These are phyloP conservation scores for Niveomyces coronatus DNA, from an alignment of 2,329 filamentous ascomycete genomes.

Conservation along the genomic window DNA sequence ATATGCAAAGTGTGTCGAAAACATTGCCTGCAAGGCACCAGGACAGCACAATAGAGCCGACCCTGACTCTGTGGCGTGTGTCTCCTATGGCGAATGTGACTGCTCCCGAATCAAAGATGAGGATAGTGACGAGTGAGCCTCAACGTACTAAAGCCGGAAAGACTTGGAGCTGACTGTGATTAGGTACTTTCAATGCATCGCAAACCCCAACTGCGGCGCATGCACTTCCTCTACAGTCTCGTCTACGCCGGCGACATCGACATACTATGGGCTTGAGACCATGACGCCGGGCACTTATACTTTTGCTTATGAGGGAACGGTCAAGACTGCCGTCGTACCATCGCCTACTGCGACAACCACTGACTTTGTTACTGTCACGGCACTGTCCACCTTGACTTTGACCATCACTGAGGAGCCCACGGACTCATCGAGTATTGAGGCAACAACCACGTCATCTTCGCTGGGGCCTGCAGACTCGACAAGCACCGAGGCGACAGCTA, in stretches of 20 bases:
- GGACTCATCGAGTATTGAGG: neutral
- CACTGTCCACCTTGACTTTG: neutral
- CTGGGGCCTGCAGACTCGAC: neutral
- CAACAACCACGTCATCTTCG: too few relatives aligned
- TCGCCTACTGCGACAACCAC: neutral
- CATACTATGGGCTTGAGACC: slow-evolving; percentile 2
- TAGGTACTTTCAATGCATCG: slow-evolving; percentile 10
- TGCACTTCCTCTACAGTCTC: neutral
- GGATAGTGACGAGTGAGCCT: slow-evolving; percentile 17
- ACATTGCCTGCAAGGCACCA: neutral
- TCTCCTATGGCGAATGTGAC: slow-evolving; percentile 17
- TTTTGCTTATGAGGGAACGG: neutral
- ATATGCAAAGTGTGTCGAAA: slow-evolving; percentile 4
- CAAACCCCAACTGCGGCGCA: slow-evolving; percentile 5
- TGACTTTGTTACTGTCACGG: neutral
- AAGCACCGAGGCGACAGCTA: neutral
- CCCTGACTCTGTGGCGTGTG: slow-evolving; percentile 11
- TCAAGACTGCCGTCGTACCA: slow-evolving; percentile 5
- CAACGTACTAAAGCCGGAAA: neutral
- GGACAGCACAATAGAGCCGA: neutral
- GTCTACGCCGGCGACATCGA: neutral
- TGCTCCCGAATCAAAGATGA: slow-evolving; percentile 19
- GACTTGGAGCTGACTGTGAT: neutral
- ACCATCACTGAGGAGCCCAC: neutral
- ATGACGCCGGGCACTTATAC: slow-evolving; percentile 6